A percentile compares a stretch with the other conserved stretches of the same genome.
Conservation (phyloP, 2,329 filamentous ascomycete species). For the Aspergillus texensis region DNA sequence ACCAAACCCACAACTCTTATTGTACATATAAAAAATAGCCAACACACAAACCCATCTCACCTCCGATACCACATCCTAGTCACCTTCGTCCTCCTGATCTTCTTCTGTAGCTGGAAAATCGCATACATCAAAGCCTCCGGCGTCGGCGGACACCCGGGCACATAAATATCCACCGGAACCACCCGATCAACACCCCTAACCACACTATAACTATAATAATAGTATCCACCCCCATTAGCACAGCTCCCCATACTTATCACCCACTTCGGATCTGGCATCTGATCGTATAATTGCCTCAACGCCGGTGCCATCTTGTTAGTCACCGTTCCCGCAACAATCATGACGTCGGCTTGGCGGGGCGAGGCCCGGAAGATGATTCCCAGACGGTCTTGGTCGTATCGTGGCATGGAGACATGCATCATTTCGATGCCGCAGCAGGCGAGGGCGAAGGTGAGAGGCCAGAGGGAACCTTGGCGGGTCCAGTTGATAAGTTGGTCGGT, state of each 20-base stretch:
- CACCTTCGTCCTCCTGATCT: conserved; percentile 66
- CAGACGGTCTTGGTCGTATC: conserved; percentile 86
- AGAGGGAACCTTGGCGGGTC: conserved; percentile 83
- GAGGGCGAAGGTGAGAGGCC: conserved; percentile 90
- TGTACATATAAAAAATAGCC: neutral
- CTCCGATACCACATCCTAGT: conserved; percentile 65
- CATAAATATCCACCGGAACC: conserved; percentile 80
- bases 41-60: conserved; percentile 23
- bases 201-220: conserved; percentile 83
- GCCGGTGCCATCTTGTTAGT: conserved; percentile 97
- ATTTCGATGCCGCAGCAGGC: conserved; percentile 91
- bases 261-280: conserved; percentile 94
- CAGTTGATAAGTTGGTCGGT: conserved; percentile 67
- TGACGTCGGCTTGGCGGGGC: conserved; percentile 84
- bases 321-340: conserved; percentile 90
- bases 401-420: conserved; percentile 90
- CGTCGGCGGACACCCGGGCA: conserved; percentile 70
- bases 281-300: conserved; percentile 87
- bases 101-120: conserved; percentile 81
- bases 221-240: conserved; percentile 84
- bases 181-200: conserved; percentile 77
- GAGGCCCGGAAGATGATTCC: conserved; percentile 91
- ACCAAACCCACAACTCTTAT: neutral
- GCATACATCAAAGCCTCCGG: conserved; percentile 62
- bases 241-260: conserved; percentile 84